phyloP scores from a whole-genome alignment of 169 alveolate genomes.

The Plasmodium billcollinsi region DNA sequence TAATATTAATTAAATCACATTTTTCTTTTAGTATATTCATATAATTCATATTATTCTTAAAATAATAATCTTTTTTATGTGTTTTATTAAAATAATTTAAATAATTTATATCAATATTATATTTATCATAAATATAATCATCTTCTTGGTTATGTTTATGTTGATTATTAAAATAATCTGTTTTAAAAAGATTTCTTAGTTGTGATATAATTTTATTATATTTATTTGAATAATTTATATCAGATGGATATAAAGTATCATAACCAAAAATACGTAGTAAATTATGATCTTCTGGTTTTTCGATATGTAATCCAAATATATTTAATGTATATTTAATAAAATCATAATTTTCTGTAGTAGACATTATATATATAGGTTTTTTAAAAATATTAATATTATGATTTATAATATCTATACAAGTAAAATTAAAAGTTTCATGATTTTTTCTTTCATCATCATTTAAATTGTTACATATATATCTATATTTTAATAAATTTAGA shows the following conservation, averaged over 20 bases:
- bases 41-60: conserved; percentile 15
- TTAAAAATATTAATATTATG: conserved; percentile 44
- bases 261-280: conserved; percentile 41
- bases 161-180: not conserved
- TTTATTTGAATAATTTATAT: not conserved
- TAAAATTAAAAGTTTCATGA: conserved; percentile 35
- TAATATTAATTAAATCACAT: conserved; percentile 19
- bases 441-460: conserved; percentile 43
- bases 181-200: not conserved
- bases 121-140: conserved; percentile 37
- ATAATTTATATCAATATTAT: conserved; percentile 35
- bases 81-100: conserved; percentile 33
- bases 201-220: not conserved
- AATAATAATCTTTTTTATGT: conserved; percentile 21
- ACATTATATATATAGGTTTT: conserved; percentile 56
- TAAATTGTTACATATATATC: conserved; percentile 23
- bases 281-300: not conserved
- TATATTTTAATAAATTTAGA: conserved; percentile 25
- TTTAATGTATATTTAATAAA: conserved; percentile 33
- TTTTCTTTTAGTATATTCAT: conserved; percentile 27
- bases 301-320: conserved; percentile 29
- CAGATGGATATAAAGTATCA: not conserved
- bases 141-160: not conserved
- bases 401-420: conserved; percentile 49
- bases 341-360: conserved; percentile 19